phyloP scores from a whole-genome alignment of 257 asterid genomes.

The Orobanche coerulescens region DNA sequence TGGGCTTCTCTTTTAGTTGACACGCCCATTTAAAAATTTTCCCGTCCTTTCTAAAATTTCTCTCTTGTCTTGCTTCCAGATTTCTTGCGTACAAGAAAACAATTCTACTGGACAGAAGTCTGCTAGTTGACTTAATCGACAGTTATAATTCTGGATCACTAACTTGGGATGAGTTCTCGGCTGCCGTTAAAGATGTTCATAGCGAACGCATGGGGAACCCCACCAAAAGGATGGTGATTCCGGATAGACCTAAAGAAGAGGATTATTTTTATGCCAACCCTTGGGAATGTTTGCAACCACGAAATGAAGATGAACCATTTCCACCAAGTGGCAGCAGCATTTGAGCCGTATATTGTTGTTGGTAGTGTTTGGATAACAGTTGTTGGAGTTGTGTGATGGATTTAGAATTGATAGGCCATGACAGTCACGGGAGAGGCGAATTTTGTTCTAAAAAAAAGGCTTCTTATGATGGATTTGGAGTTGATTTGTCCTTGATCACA shows the following conservation, averaged over 20 bases:
- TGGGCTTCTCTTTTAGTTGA: neutral
- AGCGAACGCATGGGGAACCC: constrained; percentile 87
- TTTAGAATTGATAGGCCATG: constrained; percentile 16
- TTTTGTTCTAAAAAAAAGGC: constrained; percentile 29
- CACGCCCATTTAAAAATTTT: neutral
- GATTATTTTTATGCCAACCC: constrained; percentile 97
- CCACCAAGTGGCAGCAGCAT: constrained; percentile 29
- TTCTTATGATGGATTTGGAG: constrained; percentile 24
- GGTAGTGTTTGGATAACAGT: constrained; percentile 12
- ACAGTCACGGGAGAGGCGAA: constrained; percentile 15
- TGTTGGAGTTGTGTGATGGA: constrained; percentile 25
- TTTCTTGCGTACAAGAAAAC: constrained; percentile 88
- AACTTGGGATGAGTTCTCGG: constrained; percentile 85
- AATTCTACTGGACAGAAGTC: constrained; percentile 61
- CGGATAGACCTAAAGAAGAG: constrained; percentile 94
- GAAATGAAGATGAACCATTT: constrained; percentile 38
- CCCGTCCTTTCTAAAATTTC: neutral
- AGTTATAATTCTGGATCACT: constrained; percentile 48
- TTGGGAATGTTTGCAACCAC: constrained; percentile 68
- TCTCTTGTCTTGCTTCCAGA: constrained; percentile 33
- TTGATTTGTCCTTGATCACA: constrained; percentile 14
- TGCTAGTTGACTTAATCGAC: constrained; percentile 68
- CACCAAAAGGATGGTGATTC: constrained; percentile 52
- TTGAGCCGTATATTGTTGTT: constrained; percentile 23
- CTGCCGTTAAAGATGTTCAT: constrained; percentile 63